These are phyloP conservation scores for Rubia peregrina DNA, from an alignment of 305 asterid genomes.

Conservation along the genomic window DNA sequence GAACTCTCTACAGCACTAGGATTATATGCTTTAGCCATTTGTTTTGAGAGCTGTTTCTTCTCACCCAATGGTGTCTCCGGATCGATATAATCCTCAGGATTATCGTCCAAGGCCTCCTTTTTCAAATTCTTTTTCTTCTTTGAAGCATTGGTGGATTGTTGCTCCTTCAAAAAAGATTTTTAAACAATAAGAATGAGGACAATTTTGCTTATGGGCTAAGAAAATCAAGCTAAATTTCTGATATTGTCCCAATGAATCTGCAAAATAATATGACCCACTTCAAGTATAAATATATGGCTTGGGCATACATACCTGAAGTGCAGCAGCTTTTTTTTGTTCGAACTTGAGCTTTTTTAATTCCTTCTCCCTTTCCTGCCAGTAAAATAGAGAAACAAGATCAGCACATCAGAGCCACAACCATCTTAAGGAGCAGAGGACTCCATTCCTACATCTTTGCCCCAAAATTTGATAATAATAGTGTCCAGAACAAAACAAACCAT, in stretches of 20 bases:
- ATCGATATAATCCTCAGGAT: conserved; percentile 64
- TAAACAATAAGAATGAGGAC: not conserved
- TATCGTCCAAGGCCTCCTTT: conserved; percentile 61
- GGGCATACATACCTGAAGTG: conserved; percentile 46
- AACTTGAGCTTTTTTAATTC: conserved; percentile 76
- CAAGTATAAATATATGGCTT: not conserved
- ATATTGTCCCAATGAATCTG: not conserved
- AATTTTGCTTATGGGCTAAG: not conserved
- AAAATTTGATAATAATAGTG: not conserved
- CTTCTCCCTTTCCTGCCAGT: conserved; percentile 71
- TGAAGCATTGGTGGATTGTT: conserved; percentile 43
- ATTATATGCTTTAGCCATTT: conserved; percentile 75
- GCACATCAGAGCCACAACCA: not conserved
- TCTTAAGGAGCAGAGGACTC: not conserved
- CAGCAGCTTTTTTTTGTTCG: conserved; percentile 84
- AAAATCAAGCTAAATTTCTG: not conserved
- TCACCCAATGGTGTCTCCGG: conserved; percentile 71
- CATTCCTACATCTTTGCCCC: not conserved
- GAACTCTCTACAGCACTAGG: conserved; percentile 77
- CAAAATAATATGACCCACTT: not conserved
- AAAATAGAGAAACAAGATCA: conserved; percentile 6
- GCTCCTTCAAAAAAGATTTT: conserved; percentile 37
- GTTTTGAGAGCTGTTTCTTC: conserved; percentile 68
- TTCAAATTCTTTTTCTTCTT: conserved; percentile 62
- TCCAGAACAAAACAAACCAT: not conserved